phyloP scores from a whole-genome alignment of 108 stramenopile genomes.

The Schizochytrium sp. region DNA sequence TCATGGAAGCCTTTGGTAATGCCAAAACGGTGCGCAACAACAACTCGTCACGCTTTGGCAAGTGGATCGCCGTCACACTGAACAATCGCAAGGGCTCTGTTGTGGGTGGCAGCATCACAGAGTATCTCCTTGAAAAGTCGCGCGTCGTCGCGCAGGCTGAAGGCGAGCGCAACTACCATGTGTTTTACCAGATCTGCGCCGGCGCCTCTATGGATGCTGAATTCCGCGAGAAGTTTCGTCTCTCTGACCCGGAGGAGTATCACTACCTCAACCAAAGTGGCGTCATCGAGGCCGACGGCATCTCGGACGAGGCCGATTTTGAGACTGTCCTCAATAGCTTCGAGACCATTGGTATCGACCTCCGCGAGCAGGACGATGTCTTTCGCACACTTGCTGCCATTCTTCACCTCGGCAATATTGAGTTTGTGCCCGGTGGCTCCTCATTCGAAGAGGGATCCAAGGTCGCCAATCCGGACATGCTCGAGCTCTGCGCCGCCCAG shows the following conservation, averaged over 20 bases:
- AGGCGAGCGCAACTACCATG: slow-evolving; percentile 94
- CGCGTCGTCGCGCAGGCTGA: slow-evolving; percentile 81
- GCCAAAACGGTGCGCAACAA: slow-evolving; percentile 97
- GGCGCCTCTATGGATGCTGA: slow-evolving; percentile 45
- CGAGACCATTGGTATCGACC: slow-evolving; percentile 22
- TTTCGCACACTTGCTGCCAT: slow-evolving; percentile 30
- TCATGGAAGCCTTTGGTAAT: slow-evolving; percentile 99
- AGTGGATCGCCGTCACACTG: slow-evolving; percentile 70
- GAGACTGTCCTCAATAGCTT: slow-evolving; percentile 30
- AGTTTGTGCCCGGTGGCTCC: slow-evolving; percentile 29
- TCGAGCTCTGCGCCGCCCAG: slow-evolving; percentile 28
- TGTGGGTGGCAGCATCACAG: slow-evolving; percentile 50
- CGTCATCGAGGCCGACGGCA: slow-evolving; percentile 33
- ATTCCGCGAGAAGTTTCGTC: slow-evolving; percentile 28
- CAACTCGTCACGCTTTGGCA: slow-evolving; percentile 98
- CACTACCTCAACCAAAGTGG: slow-evolving; percentile 40
- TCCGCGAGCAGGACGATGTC: slow-evolving; percentile 10
- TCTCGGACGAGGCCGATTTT: slow-evolving; percentile 46
- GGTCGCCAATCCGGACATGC: slow-evolving; percentile 33
- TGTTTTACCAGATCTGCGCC: slow-evolving; percentile 93
- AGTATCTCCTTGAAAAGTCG: slow-evolving; percentile 91
- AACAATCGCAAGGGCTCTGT: slow-evolving; percentile 43
- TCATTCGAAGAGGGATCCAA: slow-evolving; percentile 41
- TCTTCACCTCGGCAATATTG: slow-evolving; percentile 40
- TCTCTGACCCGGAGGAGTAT: slow-evolving; percentile 44